Base-by-base conservation (phyloP, 331 rosid species). In the Phaseolus coccineus region DNA sequence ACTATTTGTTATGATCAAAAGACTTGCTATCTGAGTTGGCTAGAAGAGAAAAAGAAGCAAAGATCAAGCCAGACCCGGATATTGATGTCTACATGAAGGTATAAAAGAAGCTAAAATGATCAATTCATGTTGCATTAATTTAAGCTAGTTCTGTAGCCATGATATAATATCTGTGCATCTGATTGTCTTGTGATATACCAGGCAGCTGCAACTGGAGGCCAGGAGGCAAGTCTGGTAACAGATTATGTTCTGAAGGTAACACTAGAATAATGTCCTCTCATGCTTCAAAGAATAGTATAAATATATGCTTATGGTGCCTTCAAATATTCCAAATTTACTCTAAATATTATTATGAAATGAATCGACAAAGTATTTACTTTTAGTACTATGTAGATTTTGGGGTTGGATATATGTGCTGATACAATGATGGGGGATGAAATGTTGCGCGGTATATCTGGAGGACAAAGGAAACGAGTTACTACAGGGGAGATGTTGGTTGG, bases 21-120 rank as follows among this genome's bases (percentile, higher is more conserved):
- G 97, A 93, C 71, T 86, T 93, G 92, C 75, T 93, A 44, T 66
- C 90, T 28, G 98, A 93, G 81, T 79, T 93, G 80, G 85, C 90
- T 46, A 91, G 98, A 84, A 91, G 98, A 90, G 98, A 93, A 82
- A 85, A 55, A 35, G 86, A 52, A 56, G 95, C 95, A 68, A 86
- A 84, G 51, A 93, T 93, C 71, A 91, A 83, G 79, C 98, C 98
- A 40, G 97, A 93, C 66, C 87, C 92, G 31, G 93, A 89, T 77
- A 80, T 93, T 71, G 98, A 93, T 82, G 90, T 89, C 53, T 93
- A 74, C 88, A 93, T 93, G 98, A 93, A 93, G 92, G 96, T 90
- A 63, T 69, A 69, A 62, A 62, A 61, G 42, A 69, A 40, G 73
- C 31, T 66, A n/a, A 59, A 59, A 51, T 71, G 1, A 31, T 69